phyloP scores from a whole-genome alignment of 108 stramenopile genomes.

The Nannochloropsis salina region DNA sequence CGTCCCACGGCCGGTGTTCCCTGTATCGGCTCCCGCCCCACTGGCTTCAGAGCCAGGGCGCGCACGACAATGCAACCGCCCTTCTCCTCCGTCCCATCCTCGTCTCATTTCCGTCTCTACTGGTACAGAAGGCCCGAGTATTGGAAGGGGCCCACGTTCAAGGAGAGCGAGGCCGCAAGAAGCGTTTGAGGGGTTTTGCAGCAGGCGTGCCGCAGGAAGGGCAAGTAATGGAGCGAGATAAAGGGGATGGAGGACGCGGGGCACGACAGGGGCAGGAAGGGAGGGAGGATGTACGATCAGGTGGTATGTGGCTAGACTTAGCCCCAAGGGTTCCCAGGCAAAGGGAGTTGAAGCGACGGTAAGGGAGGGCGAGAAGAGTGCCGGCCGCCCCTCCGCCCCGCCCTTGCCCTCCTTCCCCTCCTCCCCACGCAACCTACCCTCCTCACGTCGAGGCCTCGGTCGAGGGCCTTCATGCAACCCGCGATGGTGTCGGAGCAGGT shows the following conservation, averaged over 20 bases:
- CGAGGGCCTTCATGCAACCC: neutral
- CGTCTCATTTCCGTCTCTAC: neutral
- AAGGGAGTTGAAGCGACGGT: neutral
- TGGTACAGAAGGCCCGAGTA: neutral
- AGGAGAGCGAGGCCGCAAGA: neutral
- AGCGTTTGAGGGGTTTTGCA: neutral
- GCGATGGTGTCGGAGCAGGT: neutral
- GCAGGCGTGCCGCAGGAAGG: neutral
- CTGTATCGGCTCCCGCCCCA: neutral
- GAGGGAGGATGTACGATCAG: neutral
- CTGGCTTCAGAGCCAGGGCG: neutral
- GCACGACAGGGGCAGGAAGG: neutral
- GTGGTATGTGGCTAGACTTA: neutral
- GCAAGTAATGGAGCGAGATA: neutral
- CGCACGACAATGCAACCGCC: neutral
- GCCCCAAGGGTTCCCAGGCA: neutral
- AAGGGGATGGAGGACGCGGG: neutral
- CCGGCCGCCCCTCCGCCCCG: too few species aligned
- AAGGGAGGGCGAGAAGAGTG: neutral
- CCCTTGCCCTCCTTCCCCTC: too few species aligned
- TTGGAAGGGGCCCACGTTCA: neutral
- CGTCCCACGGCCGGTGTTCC: neutral
- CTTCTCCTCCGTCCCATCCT: neutral
- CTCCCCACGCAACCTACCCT: too few species aligned
- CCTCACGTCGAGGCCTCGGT: too few species aligned